These are phyloP conservation scores for Leptographium galeiforme DNA, from an alignment of 2,329 filamentous ascomycete genomes.

Conservation along the genomic window DNA sequence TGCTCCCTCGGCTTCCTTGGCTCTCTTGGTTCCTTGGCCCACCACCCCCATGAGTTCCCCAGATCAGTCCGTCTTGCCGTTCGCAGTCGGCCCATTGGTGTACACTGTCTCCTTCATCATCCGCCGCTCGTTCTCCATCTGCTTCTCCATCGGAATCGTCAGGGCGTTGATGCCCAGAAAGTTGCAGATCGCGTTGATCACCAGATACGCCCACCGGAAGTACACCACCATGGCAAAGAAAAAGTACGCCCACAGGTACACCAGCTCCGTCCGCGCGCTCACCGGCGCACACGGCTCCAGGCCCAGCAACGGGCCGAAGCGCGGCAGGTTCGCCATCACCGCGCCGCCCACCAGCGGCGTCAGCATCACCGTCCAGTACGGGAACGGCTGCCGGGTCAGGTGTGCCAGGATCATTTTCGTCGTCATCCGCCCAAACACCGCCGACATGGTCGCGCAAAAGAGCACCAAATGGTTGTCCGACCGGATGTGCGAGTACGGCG, in stretches of 20 bases:
- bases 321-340: conserved; percentile 67
- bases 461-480: conserved; percentile 77
- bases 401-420: conserved; percentile 98
- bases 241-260: conserved; percentile 77
- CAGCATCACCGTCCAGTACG: conserved; percentile 90
- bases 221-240: conserved; percentile 75
- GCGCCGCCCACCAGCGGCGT: conserved; percentile 77
- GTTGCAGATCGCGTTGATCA: conserved; percentile 81
- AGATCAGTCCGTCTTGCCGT: conserved; percentile 16
- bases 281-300: conserved; percentile 32
- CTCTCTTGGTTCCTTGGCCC: too few relatives aligned
- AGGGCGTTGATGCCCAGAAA: conserved; percentile 91
- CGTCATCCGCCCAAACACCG: conserved; percentile 95
- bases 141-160: conserved; percentile 60
- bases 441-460: conserved; percentile 88
- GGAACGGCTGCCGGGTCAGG: conserved; percentile 84
- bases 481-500: conserved; percentile 72
- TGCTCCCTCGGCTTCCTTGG: too few relatives aligned
- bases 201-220: conserved; percentile 81
- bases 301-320: conserved; percentile 43
- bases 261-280: conserved; percentile 53
- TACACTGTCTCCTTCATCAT: conserved; percentile 14
- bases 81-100: conserved; percentile 15
- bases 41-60: background rate
- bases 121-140: conserved; percentile 37